Evolutionary conservation across 495 filamentous ascomycete genomes (phyloP).

Genomic region (Hypoxylon perforatum): DNA sequence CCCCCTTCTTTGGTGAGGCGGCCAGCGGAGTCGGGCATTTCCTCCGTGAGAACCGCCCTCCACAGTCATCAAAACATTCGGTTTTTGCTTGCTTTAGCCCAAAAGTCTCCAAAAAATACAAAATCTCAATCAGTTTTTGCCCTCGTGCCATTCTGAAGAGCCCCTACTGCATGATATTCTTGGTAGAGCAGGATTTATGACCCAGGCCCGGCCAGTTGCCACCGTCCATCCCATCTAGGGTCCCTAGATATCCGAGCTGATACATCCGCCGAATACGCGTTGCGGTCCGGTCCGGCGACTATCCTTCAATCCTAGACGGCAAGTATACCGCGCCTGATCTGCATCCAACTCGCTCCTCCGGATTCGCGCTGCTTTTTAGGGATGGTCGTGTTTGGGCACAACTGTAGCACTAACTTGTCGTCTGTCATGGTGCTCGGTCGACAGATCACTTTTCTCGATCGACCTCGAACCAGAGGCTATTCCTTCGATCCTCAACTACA

Average conservation of each 20-base stretch:
- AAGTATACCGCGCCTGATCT: constrained; percentile 34
- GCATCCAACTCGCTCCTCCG: constrained; percentile 26
- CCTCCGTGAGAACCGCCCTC: constrained; percentile 42
- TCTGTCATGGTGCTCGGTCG: constrained; percentile 43
- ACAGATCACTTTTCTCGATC: constrained; percentile 35
- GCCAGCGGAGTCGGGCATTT: constrained; percentile 45
- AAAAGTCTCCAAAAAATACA: constrained; percentile 45
- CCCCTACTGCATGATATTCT: constrained; percentile 35
- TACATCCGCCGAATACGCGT: constrained; percentile 36
- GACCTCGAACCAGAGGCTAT: constrained; percentile 31
- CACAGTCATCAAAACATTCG: constrained; percentile 46
- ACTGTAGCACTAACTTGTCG: constrained; percentile 32
- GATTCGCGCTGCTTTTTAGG: constrained; percentile 32
- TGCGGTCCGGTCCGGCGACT: constrained; percentile 41
- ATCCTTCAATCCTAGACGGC: constrained; percentile 28
- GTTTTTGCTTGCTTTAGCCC: constrained; percentile 38
- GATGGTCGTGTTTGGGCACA: constrained; percentile 38
- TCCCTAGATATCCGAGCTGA: constrained; percentile 33
- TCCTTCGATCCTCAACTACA: constrained; percentile 19
- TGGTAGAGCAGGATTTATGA: constrained; percentile 36
- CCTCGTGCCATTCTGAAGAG: constrained; percentile 37
- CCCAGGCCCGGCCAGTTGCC: constrained; percentile 27
- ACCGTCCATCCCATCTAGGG: constrained; percentile 30
- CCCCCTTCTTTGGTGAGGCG: constrained; percentile 39
- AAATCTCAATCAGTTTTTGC: constrained; percentile 42